Evolutionary conservation across 2,329 filamentous ascomycete species (phyloP), one percentile per base, ranked within the genome.

Genomic region (Trichoderma cornu-damae): DNA sequence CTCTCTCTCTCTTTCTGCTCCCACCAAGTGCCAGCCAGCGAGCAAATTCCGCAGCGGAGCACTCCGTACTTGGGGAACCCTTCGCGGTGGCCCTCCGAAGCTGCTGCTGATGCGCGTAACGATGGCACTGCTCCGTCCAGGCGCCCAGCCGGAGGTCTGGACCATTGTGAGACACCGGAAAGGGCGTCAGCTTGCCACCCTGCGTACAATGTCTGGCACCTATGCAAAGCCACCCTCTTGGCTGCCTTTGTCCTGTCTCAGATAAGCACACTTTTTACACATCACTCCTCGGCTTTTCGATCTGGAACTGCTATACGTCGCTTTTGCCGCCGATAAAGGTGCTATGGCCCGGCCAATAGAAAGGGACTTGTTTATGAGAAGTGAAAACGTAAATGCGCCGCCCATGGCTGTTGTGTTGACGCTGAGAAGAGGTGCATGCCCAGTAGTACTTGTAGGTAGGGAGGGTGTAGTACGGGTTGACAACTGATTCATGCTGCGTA

Each of bases 141-240:
- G 44, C 53, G 53, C 44, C 44, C 18, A 34, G 30, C 44, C 43
- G 14, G 24, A 49, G 30, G 44, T 57, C 53, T 57, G 32, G 43
- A 49, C 42, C 42, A 38, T 47, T 48, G 43, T 49, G 53, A 48
- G 44, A 57, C 53, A 57, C 30, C 46, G 28, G 47, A 30, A 18
- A 55, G 42, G 44, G 46, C 54, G 54, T 49, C 54, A 51, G 46
- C 54, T 57, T 57, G 46, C 54, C 54, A 51, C 34, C 38, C 46
- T 57, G 44, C 40, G 49, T 40, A 53, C 56, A 40, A 46, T 37
- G 46, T 50, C 44, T 47, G 43, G 58, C 34, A 40, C 49, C 34
- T 43, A 35, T 51, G 58, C 58, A 52, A 52, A 49, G 58, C 53
- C 26, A 54, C 52, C 37, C 38, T 58, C 49, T 58, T 52, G 57